Conservation (phyloP, 495 filamentous ascomycete species). For the Talaromyces ruber region DNA sequence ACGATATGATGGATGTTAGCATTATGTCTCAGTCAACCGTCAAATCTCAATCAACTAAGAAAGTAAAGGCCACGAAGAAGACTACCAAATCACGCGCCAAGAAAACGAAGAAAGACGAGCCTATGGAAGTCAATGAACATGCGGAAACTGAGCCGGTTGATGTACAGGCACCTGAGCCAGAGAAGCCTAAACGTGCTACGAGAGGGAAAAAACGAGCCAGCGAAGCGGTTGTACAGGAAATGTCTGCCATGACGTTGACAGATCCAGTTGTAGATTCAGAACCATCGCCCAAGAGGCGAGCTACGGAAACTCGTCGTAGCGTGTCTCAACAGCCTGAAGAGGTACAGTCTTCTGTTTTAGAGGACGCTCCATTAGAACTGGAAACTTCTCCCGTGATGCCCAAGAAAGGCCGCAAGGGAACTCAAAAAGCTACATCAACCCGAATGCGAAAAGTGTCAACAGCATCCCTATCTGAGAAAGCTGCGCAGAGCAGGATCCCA, state of each 20-base stretch:
- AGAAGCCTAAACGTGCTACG: conserved; percentile 34
- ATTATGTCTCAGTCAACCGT: conserved; percentile 41
- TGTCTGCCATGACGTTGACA: neutral
- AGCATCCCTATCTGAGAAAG: conserved; percentile 36
- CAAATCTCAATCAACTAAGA: conserved; percentile 28
- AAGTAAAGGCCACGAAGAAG: conserved; percentile 45
- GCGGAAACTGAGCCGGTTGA: conserved; percentile 22
- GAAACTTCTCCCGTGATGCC: conserved; percentile 5
- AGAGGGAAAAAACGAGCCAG: conserved; percentile 60
- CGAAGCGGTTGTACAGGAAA: conserved; percentile 13
- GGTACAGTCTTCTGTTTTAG: conserved; percentile 11
- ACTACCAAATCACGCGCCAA: conserved; percentile 24
- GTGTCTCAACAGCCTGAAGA: conserved; percentile 18
- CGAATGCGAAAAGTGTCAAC: conserved; percentile 45
- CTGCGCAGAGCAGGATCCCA: conserved; percentile 18
- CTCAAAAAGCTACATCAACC: conserved; percentile 35
- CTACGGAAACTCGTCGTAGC: conserved; percentile 44
- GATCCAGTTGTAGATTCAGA: conserved; percentile 12
- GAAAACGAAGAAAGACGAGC: conserved; percentile 52
- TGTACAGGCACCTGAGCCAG: conserved; percentile 19
- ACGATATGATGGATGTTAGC: conserved; percentile 57
- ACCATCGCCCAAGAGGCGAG: conserved; percentile 58
- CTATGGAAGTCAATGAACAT: conserved; percentile 32
- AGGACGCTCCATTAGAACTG: conserved; percentile 21
- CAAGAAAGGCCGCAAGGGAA: conserved; percentile 27